These are phyloP conservation scores for Malassezia caprae DNA, from an alignment of 1,284 basidiomycete genomes.

Conservation along the genomic window DNA sequence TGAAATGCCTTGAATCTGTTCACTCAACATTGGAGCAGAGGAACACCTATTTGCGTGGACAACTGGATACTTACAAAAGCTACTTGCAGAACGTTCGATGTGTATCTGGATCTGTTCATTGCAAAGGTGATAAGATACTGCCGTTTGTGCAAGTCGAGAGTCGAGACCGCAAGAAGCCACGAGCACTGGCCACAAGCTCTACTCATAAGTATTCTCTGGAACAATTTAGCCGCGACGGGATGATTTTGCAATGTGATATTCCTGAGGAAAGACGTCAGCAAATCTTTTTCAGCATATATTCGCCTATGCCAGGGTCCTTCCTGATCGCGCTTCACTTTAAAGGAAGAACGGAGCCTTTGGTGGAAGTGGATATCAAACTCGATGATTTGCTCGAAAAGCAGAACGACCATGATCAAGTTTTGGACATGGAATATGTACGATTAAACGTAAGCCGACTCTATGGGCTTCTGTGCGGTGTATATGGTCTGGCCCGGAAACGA, in stretches of 20 bases:
- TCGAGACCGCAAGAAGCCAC: neutral
- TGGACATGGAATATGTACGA: slow-evolving; percentile 95
- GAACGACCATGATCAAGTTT: slow-evolving; percentile 90
- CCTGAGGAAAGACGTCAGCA: slow-evolving; percentile 86
- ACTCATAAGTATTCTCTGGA: neutral
- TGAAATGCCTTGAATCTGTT: slow-evolving; percentile 80
- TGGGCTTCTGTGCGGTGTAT: slow-evolving; percentile 52
- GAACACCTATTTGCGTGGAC: slow-evolving; percentile 88
- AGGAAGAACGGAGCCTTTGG: slow-evolving; percentile 94
- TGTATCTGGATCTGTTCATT: neutral
- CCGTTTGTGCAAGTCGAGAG: neutral
- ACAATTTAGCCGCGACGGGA: slow-evolving; percentile 68
- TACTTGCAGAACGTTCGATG: slow-evolving; percentile 89
- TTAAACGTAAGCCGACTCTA: slow-evolving; percentile 91
- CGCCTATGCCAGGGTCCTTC: slow-evolving; percentile 93
- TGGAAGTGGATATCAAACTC: slow-evolving; percentile 99
- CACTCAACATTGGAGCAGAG: slow-evolving; percentile 99
- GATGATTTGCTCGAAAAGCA: slow-evolving; percentile 96
- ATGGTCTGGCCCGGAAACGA: neutral
- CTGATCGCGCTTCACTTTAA: slow-evolving; percentile 98
- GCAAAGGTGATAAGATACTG: neutral
- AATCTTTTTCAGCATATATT: slow-evolving; percentile 97
- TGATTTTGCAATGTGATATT: slow-evolving; percentile 96
- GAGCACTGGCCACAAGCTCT: neutral
- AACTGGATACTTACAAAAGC: slow-evolving; percentile 98